Percentiles rank a stretch among this genome's conserved stretches.
Evolutionary conservation across 73 alveolate species (phyloP).

Genomic region (Symbiodinium natans): DNA sequence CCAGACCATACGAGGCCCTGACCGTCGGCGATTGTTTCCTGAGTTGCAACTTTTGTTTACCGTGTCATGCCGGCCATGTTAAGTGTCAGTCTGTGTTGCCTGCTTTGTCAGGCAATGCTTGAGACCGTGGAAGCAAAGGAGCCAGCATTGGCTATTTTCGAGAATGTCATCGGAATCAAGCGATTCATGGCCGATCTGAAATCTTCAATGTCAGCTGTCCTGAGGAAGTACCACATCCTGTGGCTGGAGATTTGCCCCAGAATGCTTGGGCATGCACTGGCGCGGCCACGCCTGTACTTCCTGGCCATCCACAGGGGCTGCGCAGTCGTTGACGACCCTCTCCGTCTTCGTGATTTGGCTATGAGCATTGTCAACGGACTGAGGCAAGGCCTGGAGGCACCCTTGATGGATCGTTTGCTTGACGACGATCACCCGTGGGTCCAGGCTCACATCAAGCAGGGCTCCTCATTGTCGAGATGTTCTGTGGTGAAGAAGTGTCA

Average conservation of each 20-base stretch:
- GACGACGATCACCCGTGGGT: not conserved
- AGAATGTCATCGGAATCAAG: not conserved
- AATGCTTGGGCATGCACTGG: conserved; percentile 2
- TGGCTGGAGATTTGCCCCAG: not conserved
- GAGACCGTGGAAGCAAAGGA: not conserved
- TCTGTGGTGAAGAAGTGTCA: no score
- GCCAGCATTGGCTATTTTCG: not conserved
- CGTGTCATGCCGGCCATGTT: not conserved
- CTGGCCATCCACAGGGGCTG: not conserved
- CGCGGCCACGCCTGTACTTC: conserved; percentile 2
- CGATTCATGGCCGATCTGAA: not conserved
- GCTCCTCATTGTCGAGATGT: no score
- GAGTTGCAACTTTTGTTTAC: no score
- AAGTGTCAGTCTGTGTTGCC: not conserved
- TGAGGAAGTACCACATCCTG: not conserved
- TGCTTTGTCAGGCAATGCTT: conserved; percentile 6
- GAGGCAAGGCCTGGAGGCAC: not conserved
- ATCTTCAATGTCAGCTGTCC: not conserved
- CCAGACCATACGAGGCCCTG: not conserved
- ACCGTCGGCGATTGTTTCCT: not conserved
- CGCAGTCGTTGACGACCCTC: not conserved
- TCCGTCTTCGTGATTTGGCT: not conserved
- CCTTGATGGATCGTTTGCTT: not conserved
- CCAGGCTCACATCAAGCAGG: not conserved
- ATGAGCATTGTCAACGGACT: not conserved